Conservation (phyloP, 441 rosid genomes). For the Erodium trifolium region DNA sequence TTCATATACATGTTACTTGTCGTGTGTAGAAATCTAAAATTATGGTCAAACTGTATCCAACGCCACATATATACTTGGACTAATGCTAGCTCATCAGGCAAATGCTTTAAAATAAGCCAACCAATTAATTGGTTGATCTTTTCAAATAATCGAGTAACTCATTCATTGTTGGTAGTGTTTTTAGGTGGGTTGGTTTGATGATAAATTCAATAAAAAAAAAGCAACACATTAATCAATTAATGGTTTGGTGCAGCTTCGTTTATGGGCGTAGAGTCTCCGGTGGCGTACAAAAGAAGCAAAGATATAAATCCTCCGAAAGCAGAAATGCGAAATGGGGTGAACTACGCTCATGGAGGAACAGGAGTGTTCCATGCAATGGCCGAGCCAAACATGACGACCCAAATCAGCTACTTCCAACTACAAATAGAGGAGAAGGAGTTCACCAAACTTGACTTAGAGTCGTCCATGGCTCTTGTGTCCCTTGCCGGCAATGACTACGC, state of each 20-base stretch:
- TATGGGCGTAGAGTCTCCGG: conserved; percentile 32
- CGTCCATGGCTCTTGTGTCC: conserved; percentile 39
- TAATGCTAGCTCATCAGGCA: too few relatives aligned
- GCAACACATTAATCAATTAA: too few relatives aligned
- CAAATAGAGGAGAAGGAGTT: conserved; percentile 18
- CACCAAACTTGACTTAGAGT: conserved; percentile 27
- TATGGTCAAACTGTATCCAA: too few relatives aligned
- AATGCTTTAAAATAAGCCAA: too few relatives aligned
- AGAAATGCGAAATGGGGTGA: conserved; percentile 29
- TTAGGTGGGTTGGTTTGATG: too few relatives aligned
- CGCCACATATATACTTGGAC: too few relatives aligned
- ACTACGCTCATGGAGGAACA: conserved; percentile 53
- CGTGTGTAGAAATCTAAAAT: too few relatives aligned
- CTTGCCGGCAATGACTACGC: conserved; percentile 48
- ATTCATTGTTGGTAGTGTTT: too few relatives aligned
- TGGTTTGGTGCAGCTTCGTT: conserved; percentile 28
- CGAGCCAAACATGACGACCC: conserved; percentile 41
- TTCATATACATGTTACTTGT: too few relatives aligned
- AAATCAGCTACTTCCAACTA: conserved; percentile 32
- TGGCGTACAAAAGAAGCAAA: conserved; percentile 23
- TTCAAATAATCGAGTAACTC: too few relatives aligned
- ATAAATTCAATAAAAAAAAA: too few relatives aligned
- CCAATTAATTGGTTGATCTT: too few relatives aligned
- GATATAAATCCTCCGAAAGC: neutral
- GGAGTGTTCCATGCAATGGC: conserved; percentile 41